Conservation (phyloP, 164 flowering plant genomes). For the Berberis thunbergii region DNA sequence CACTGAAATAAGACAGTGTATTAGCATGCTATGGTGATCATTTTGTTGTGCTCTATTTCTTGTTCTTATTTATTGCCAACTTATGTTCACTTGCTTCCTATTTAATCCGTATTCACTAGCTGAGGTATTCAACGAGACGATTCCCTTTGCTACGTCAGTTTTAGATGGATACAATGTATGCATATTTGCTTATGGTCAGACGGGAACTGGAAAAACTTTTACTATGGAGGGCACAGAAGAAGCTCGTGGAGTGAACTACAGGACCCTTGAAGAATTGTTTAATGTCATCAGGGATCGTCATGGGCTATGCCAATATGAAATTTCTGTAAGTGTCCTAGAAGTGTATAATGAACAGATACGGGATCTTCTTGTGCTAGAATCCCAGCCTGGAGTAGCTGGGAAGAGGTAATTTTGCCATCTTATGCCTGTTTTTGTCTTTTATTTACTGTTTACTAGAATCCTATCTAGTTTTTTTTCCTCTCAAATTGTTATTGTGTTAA, state of each 20-base stretch:
- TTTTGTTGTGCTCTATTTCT: neutral
- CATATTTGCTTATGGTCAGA: constrained; percentile 98
- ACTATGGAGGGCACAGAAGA: constrained; percentile 93
- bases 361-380: constrained; percentile 59
- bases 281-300: constrained; percentile 48
- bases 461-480: no score
- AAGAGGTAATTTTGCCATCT: constrained; percentile 45
- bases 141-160: constrained; percentile 78
- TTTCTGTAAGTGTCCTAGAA: constrained; percentile 87
- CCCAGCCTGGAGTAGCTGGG: constrained; percentile 50
- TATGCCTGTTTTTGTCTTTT: no score
- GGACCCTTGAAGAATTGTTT: constrained; percentile 80
- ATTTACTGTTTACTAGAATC: no score
- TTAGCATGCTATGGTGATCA: neutral
- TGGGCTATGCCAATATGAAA: constrained; percentile 42
- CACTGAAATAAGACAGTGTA: no score
- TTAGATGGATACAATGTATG: constrained; percentile 97
- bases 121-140: constrained; percentile 80
- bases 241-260: constrained; percentile 85
- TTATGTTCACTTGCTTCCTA: constrained; percentile 5
- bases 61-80: neutral
- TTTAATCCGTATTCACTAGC: constrained; percentile 22
- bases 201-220: constrained; percentile 94
- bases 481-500: no score
- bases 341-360: constrained; percentile 97